A percentile compares a stretch with the other conserved stretches of the same genome.
These are phyloP conservation scores for Backusella liffmaniae DNA, from an alignment of 192 early-diverging fungal species.

Conservation along the genomic window DNA sequence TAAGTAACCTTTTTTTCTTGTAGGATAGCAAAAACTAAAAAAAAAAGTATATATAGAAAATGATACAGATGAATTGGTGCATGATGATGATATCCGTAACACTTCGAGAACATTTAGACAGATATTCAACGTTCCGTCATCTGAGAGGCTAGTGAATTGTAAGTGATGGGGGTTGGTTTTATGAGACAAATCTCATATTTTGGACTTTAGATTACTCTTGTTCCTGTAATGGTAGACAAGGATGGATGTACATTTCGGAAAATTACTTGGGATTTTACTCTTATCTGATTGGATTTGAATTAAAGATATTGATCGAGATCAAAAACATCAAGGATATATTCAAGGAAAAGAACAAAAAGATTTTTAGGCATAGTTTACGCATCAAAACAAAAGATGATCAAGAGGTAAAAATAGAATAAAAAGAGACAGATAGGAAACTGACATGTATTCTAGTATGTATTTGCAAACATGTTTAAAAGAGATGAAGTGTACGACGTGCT, in stretches of 20 bases:
- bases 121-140: conserved; percentile 77
- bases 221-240: conserved; percentile 82
- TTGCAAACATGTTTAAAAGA: conserved; percentile 93
- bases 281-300: conserved; percentile 90
- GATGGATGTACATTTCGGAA: conserved; percentile 96
- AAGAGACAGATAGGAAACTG: too few relatives aligned
- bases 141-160: conserved; percentile 92
- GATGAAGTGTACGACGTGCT: conserved; percentile 94
- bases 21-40: not conserved
- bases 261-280: conserved; percentile 95
- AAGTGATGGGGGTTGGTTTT: conserved; percentile 10
- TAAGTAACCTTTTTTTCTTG: not conserved
- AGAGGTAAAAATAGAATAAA: conserved; percentile 53
- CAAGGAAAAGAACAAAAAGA: conserved; percentile 83
- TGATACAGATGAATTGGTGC: conserved; percentile 76
- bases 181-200: not conserved
- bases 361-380: conserved; percentile 87
- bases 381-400: conserved; percentile 78
- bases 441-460: conserved; percentile 60
- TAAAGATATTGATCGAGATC: conserved; percentile 85
- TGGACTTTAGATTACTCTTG: conserved; percentile 81
- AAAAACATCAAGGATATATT: conserved; percentile 87
- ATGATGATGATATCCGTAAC: conserved; percentile 85
- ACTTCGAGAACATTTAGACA: conserved; percentile 88
- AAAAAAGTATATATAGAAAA: conserved; percentile 49